These are phyloP conservation scores for Friedmanniomyces endolithicus DNA, from an alignment of 495 filamentous ascomycete genomes.

Conservation along the genomic window DNA sequence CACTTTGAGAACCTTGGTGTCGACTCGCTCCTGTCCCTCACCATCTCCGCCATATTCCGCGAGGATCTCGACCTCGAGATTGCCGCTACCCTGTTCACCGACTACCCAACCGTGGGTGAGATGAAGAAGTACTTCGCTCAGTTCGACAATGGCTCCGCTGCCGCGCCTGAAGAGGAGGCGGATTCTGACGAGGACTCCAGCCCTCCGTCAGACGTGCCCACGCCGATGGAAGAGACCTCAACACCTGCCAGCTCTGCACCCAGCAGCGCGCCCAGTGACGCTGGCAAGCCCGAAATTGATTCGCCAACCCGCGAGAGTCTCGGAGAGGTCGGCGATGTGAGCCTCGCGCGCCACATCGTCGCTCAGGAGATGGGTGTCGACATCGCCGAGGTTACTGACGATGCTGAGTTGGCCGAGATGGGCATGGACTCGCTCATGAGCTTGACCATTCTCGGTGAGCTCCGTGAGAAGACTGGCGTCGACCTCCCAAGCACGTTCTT, in stretches of 20 bases:
- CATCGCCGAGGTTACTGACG: conserved; percentile 32
- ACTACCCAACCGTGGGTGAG: conserved; percentile 32
- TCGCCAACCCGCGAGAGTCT: conserved; percentile 10
- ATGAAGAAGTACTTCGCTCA: conserved; percentile 37
- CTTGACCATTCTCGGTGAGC: conserved; percentile 34
- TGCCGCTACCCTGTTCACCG: conserved; percentile 33
- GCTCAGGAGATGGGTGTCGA: conserved; percentile 37
- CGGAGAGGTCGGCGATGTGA: conserved; percentile 22
- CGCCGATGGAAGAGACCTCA: conserved; percentile 26
- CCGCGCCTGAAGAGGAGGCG: conserved; percentile 20
- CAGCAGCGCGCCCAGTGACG: conserved; percentile 26
- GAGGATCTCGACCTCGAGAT: conserved; percentile 36
- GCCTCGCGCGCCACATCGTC: conserved; percentile 32
- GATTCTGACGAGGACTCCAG: conserved; percentile 27
- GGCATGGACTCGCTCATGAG: conserved; percentile 38
- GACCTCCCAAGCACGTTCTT: conserved; percentile 35
- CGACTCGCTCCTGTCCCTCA: conserved; percentile 34
- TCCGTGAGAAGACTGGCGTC: conserved; percentile 34
- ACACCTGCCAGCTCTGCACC: conserved; percentile 33
- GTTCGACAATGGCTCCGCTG: conserved; percentile 28
- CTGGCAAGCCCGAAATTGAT: conserved; percentile 25
- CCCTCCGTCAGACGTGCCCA: conserved; percentile 23
- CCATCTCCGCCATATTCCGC: conserved; percentile 35
- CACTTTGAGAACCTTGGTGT: conserved; percentile 36
- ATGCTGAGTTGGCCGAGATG: conserved; percentile 33